Base-by-base conservation (phyloP, 805 yeast genomes). In the Starmerella scarabaei region DNA sequence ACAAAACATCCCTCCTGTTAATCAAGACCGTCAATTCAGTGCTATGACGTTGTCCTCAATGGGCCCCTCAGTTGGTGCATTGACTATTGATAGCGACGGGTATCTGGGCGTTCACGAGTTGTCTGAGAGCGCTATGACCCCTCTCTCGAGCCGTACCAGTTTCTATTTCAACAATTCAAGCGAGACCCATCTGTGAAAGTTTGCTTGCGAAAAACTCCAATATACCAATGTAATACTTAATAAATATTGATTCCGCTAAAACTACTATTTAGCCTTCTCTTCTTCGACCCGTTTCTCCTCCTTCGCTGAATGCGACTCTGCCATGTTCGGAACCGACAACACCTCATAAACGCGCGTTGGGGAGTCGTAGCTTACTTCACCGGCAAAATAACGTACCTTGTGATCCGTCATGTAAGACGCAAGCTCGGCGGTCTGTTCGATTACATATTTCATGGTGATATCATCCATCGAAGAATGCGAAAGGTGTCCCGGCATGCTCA, bases 401-500 rank as follows among this genome's bases (percentile, higher is more conserved):
- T 76, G 62, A 14, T 57, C 61, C 20, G 67, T 66, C 40, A 84
- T 49, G 58, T 62, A 82, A 39, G 57, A 56, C 44, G 80, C 56
- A 15, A 83, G 61, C 21, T 61, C 68, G 40, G 72, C 78, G 42
- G 77, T 51, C 43, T 76, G 73, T 8, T 60, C 64, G 43, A 73
- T 66, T 43, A 83, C 58, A 15, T 69, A 68, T 5, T 64, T 65
- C 4, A 79, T 62, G 39, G 85, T 74, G 42, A 75, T 77, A n/a
- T 71, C 66, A 52, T 85, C 95, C 85, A 85, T 80, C 7, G 75
- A 63, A 1, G 94, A 75, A 47, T 76, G 77, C 0, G 83, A 70
- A 39, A 86, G 69, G n/a, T 85, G 62, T 9, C 84, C 91, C 0
- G 98, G 97, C 33, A 91, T 60, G 1, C 81, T 66, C 14, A 82